Evolutionary conservation across 2,329 filamentous ascomycete genomes (phyloP), one percentile per base, ranked within the genome.

Genomic region (Cordyceps cateniannulata): DNA sequence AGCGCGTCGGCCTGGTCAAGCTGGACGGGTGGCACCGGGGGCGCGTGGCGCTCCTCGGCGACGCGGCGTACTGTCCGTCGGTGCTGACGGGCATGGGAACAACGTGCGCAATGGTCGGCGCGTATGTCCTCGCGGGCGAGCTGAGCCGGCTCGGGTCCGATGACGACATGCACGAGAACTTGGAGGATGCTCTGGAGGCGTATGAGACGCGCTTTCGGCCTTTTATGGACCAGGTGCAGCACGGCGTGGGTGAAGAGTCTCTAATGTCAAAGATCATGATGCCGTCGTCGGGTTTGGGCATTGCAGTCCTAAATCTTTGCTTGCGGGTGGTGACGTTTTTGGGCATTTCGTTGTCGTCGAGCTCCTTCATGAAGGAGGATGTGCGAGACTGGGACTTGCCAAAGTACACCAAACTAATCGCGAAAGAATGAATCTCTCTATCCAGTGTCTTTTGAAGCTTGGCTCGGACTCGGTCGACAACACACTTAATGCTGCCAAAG

Each of bases 41-140:
- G 0, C 77, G 81, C 0, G 75, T 84, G 3, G 77, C 74, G 1
- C 70, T 85, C 0, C 56, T 85, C 0, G 84, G 83, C 0, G 83
- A 87, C 63, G 80, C 84, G 1, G 82, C 71, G 0, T 80, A 78
- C 65, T 78, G 76, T 25, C 80, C 81, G 0, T 75, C 77, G 0
- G 75, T 77, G 0, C 63, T 79, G 4, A 79, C 77, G 0, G 84
- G 83, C 0, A 76, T 80, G 71, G 82, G 83, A 0, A 83, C 81
- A 0, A 79, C 77, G 1, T 65, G 73, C 0, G 76, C 77, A 0
- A 66, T 86, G 0, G 66, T 80, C 0, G 78, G 78, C 0, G 80
- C 81, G 0, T 86, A 86, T 65, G 69, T 84, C 2, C 72, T 87
- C 4, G 83, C 83, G 0, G 84, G 84, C 2, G 83, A 84, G 69